Evolutionary conservation across 176 grass and related monocot genomes (phyloP).

Genomic region (Tuctoria greenei): DNA sequence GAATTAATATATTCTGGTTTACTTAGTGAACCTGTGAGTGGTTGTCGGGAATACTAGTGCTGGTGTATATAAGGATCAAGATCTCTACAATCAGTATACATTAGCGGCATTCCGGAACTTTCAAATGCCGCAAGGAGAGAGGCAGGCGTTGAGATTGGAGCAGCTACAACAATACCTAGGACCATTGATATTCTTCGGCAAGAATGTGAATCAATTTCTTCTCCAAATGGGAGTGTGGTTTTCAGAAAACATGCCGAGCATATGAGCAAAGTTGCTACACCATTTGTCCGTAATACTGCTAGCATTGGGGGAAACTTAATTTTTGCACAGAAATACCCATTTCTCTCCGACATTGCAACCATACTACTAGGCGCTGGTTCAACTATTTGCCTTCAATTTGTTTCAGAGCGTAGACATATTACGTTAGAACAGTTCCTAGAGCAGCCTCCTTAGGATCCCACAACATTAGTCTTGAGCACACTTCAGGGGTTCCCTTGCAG

Average conservation of each 20-base stretch:
- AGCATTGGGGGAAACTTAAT: slow-evolving; percentile 81
- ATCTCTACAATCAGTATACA: slow-evolving; percentile 52
- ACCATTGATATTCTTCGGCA: slow-evolving; percentile 52
- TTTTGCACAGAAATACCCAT: slow-evolving; percentile 69
- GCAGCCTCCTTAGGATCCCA: slow-evolving; percentile 44
- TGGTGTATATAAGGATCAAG: slow-evolving; percentile 75
- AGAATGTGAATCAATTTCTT: slow-evolving; percentile 13
- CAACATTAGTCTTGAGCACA: too few relatives aligned
- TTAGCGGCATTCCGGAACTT: slow-evolving; percentile 65
- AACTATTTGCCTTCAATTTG: slow-evolving; percentile 49
- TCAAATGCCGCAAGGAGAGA: slow-evolving; percentile 30
- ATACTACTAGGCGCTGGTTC: slow-evolving; percentile 66
- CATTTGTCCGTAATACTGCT: slow-evolving; percentile 77
- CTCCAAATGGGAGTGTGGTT: slow-evolving; percentile 36
- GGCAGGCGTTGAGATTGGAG: slow-evolving; percentile 59
- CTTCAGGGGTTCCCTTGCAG: too few relatives aligned
- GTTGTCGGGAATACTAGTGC: slow-evolving; percentile 64
- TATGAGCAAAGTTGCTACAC: slow-evolving; percentile 73
- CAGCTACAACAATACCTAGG: slow-evolving; percentile 62
- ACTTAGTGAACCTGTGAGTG: slow-evolving; percentile 36
- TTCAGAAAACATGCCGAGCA: slow-evolving; percentile 69
- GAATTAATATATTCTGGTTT: slow-evolving; percentile 40
- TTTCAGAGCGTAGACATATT: slow-evolving; percentile 46
- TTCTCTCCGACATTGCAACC: slow-evolving; percentile 70
- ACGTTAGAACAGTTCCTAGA: slow-evolving; percentile 70